These are phyloP conservation scores for Maudiozyma saulgeensis DNA, from an alignment of 805 yeast genomes.

Conservation along the genomic window DNA sequence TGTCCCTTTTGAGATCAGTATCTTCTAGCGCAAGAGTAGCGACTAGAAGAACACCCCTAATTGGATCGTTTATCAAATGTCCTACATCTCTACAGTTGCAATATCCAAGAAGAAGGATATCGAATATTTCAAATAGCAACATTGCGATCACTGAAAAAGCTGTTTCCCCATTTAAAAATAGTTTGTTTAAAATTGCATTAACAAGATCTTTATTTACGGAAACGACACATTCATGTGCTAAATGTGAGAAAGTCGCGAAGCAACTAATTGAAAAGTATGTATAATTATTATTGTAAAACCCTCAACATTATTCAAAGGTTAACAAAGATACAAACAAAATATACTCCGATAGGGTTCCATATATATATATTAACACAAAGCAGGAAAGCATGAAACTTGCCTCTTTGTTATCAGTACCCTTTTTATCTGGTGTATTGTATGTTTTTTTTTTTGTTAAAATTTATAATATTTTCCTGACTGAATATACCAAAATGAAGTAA, in stretches of 20 bases:
- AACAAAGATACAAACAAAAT: neutral
- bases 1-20: neutral
- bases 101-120: too few species aligned
- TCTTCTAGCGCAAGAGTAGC: neutral
- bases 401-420: neutral
- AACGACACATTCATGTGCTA: conserved; percentile 9
- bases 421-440: neutral
- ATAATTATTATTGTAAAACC: neutral
- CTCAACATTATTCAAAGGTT: neutral
- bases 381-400: neutral
- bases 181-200: neutral
- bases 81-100: too few species aligned
- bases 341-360: neutral
- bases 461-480: neutral
- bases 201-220: conserved; percentile 9
- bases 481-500: too few species aligned
- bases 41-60: neutral
- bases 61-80: neutral
- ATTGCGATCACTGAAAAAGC: too few species aligned
- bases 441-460: neutral
- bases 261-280: conserved; percentile 8
- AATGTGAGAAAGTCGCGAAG: conserved; percentile 8
- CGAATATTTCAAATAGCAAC: too few species aligned
- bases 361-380: neutral
- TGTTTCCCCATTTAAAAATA: too few species aligned